Percentiles rank a stretch among this genome's conserved stretches.
phyloP scores from a whole-genome alignment of 345 rosid species.

The Ceriops tagal region DNA sequence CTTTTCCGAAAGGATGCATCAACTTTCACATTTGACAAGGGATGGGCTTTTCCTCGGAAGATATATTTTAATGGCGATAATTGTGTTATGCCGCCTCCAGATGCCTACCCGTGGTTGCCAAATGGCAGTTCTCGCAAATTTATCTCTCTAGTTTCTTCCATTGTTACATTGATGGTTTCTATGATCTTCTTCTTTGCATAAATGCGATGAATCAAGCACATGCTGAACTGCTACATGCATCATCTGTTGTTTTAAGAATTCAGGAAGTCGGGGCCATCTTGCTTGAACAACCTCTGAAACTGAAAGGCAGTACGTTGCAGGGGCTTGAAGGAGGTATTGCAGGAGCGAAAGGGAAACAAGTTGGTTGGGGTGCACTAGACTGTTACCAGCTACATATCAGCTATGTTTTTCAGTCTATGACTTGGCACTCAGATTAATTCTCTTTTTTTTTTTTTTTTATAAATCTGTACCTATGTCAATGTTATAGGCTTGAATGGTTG shows the following conservation, averaged over 20 bases:
- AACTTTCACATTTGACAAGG: conserved; percentile 3
- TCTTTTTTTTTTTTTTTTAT: conserved; percentile 3
- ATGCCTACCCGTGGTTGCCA: conserved; percentile 31
- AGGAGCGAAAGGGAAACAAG: conserved; percentile 4
- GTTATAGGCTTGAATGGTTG: conserved; percentile 6
- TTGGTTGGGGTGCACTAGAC: conserved; percentile 21
- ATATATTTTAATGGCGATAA: conserved; percentile 10
- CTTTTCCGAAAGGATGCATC: conserved; percentile 10
- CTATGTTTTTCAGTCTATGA: conserved; percentile 9
- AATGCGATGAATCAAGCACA: conserved; percentile 24
- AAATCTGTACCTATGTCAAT: conserved; percentile 10
- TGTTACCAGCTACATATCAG: conserved; percentile 7
- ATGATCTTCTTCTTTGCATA: conserved; percentile 28
- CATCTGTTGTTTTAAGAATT: conserved; percentile 9
- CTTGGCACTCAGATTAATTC: conserved; percentile 14
- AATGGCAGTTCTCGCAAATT: conserved; percentile 16
- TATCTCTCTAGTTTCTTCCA: conserved; percentile 5
- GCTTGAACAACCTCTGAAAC: conserved; percentile 12
- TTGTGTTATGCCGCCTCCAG: conserved; percentile 8
- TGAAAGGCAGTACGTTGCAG: conserved; percentile 4
- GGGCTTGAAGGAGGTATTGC: conserved; percentile 7
- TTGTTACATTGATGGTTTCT: conserved; percentile 24
- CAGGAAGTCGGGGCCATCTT: background rate
- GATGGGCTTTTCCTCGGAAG: conserved; percentile 13
- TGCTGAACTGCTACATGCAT: conserved; percentile 14